Evolutionary conservation across 2,329 filamentous ascomycete genomes (phyloP).

Genomic region (Hirsutella thompsonii): DNA sequence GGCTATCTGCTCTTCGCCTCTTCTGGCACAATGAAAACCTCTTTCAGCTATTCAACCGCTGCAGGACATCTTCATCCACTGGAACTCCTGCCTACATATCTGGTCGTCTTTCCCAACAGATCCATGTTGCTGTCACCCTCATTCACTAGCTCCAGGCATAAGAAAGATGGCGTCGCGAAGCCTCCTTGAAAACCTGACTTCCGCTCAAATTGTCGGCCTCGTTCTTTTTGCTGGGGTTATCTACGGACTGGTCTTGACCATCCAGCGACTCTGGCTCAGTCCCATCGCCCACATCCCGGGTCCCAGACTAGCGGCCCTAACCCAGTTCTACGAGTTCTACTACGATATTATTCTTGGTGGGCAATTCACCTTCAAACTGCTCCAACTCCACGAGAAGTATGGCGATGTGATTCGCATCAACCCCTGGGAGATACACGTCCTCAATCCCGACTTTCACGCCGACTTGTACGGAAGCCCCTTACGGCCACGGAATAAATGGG

Average conservation of each 20-base stretch:
- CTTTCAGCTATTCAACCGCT: no score
- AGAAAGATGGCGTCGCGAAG: conserved; percentile 7
- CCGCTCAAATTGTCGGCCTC: conserved; percentile 13
- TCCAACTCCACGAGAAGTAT: conserved; percentile 26
- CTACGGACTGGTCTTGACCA: conserved; percentile 15
- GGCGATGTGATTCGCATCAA: conserved; percentile 26
- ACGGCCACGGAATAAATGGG: conserved; percentile 18
- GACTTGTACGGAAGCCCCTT: conserved; percentile 22
- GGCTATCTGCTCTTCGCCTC: no score
- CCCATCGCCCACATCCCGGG: conserved; percentile 25
- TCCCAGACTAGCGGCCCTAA: conserved; percentile 24
- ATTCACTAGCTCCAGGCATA: not conserved
- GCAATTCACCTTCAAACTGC: conserved; percentile 27
- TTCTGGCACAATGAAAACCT: no score
- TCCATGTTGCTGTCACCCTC: no score
- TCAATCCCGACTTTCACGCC: conserved; percentile 23
- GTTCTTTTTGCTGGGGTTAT: conserved; percentile 14
- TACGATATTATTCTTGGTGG: conserved; percentile 28
- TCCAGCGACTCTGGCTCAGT: conserved; percentile 22
- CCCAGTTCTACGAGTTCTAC: conserved; percentile 27
- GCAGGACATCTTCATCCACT: no score
- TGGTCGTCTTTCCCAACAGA: no score
- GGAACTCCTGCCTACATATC: no score
- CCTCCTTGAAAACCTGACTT: conserved; percentile 10
- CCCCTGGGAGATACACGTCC: conserved; percentile 26